phyloP scores from a whole-genome alignment of 73 alveolate species.

The Paramecium pentaurelia region DNA sequence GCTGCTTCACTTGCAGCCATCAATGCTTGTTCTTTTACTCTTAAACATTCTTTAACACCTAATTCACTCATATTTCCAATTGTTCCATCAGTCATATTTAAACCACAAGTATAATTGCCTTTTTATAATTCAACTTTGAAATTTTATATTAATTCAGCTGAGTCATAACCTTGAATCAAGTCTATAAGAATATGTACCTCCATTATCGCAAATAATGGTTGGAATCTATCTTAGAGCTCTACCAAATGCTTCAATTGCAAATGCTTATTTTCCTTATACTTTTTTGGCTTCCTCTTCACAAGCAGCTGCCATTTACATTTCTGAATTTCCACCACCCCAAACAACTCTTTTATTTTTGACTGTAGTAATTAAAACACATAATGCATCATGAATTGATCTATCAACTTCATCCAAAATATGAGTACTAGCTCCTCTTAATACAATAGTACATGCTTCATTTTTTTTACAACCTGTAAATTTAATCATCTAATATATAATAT shows the following conservation, averaged over 20 bases:
- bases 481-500: constrained; percentile 45
- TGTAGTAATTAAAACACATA: constrained; percentile 93
- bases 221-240: constrained; percentile 95
- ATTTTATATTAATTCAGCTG: constrained; percentile 93
- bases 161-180: constrained; percentile 70
- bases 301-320: constrained; percentile 93
- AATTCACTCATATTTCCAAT: constrained; percentile 87
- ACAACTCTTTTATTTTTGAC: constrained; percentile 87
- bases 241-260: constrained; percentile 95
- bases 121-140: constrained; percentile 87
- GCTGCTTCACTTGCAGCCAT: constrained; percentile 97
- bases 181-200: not conserved
- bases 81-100: constrained; percentile 83
- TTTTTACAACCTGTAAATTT: constrained; percentile 94
- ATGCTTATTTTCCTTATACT: constrained; percentile 91
- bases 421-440: constrained; percentile 91
- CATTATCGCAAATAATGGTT: constrained; percentile 96
- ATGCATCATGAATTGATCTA: constrained; percentile 97
- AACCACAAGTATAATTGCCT: constrained; percentile 84
- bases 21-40: constrained; percentile 95
- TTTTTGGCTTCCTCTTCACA: constrained; percentile 87
- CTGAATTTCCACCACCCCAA: constrained; percentile 97
- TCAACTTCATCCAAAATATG: constrained; percentile 97
- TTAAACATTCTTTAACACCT: constrained; percentile 93
- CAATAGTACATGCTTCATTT: constrained; percentile 96